Conservation (phyloP, 768 basidiomycete genomes). For the Gymnopilus dilepis region DNA sequence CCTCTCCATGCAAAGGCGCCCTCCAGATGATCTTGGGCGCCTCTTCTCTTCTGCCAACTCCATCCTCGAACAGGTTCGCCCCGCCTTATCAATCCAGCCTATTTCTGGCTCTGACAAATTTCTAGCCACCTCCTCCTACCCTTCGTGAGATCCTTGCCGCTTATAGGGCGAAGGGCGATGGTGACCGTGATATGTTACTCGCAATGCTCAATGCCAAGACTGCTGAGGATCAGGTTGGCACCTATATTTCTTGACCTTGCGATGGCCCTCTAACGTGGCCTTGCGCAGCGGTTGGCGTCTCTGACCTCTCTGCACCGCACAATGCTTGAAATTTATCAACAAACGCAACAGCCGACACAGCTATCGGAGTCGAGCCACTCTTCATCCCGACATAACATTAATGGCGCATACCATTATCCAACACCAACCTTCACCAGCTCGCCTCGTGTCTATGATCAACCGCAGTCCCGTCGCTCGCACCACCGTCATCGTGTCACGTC, state of each 20-base stretch:
- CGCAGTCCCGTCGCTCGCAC: slow-evolving; percentile 37
- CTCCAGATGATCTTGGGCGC: slow-evolving; percentile 39
- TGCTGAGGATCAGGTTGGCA: slow-evolving; percentile 87
- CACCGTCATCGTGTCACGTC: slow-evolving; percentile 40
- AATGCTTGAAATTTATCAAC: slow-evolving; percentile 65
- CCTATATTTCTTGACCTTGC: slow-evolving; percentile 11
- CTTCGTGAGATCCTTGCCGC: slow-evolving; percentile 87
- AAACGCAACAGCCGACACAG: slow-evolving; percentile 35
- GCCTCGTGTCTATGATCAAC: slow-evolving; percentile 39
- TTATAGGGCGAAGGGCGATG: slow-evolving; percentile 85
- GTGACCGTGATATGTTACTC: slow-evolving; percentile 90
- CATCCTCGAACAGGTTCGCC: slow-evolving; percentile 48
- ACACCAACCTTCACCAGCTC: slow-evolving; percentile 44
- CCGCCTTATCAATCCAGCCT: slow-evolving; percentile 22
- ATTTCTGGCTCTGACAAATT: slow-evolving; percentile 18
- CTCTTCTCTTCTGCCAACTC: slow-evolving; percentile 44
- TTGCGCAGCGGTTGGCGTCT: slow-evolving; percentile 68
- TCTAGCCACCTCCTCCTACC: slow-evolving; percentile 76
- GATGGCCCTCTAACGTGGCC: slow-evolving; percentile 12
- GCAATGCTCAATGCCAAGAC: slow-evolving; percentile 92
- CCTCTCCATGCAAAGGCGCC: slow-evolving; percentile 28
- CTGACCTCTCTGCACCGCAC: slow-evolving; percentile 72
- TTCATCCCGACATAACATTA: slow-evolving; percentile 24
- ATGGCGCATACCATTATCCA: slow-evolving; percentile 44
- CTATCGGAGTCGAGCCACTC: slow-evolving; percentile 25